These are phyloP conservation scores for Auricularia cornea DNA, from an alignment of 768 basidiomycete genomes.

Conservation along the genomic window DNA sequence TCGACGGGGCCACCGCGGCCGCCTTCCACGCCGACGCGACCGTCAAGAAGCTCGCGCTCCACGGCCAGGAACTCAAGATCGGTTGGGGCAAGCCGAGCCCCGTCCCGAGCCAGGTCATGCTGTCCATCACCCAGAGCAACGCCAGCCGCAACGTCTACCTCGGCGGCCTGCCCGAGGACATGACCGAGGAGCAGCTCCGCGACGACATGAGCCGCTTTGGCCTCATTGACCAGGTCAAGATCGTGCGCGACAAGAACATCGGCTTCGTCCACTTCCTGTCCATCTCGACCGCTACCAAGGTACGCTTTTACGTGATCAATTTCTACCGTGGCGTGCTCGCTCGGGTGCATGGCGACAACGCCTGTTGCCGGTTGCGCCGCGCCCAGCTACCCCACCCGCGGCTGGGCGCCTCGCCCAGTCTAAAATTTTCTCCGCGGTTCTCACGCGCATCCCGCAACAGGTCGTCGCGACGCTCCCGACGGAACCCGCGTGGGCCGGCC, in stretches of 20 bases:
- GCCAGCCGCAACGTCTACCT: conserved; percentile 96
- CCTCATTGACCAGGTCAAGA: conserved; percentile 98
- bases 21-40: conserved; percentile 97
- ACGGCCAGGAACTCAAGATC: conserved; percentile 95
- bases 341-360: not conserved
- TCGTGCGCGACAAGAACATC: conserved; percentile 97
- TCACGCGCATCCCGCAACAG: conserved; percentile 28
- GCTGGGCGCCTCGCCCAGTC: not conserved
- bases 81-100: conserved; percentile 96
- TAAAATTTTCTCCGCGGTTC: not conserved
- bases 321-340: not conserved
- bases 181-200: conserved; percentile 85
- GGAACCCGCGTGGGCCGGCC: conserved; percentile 90
- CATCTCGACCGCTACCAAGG: conserved; percentile 92
- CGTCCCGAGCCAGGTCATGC: conserved; percentile 76
- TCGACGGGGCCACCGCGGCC: conserved; percentile 85
- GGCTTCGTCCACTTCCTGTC: conserved; percentile 98
- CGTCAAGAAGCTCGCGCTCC: conserved; percentile 86
- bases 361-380: not conserved
- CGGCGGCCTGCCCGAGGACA: conserved; percentile 81
- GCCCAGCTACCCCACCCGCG: not conserved
- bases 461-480: conserved; percentile 90
- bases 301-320: conserved; percentile 26
- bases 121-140: conserved; percentile 85
- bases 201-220: conserved; percentile 92